These are phyloP conservation scores for Cytidiella melzeri DNA, from an alignment of 768 basidiomycete genomes.

Conservation along the genomic window DNA sequence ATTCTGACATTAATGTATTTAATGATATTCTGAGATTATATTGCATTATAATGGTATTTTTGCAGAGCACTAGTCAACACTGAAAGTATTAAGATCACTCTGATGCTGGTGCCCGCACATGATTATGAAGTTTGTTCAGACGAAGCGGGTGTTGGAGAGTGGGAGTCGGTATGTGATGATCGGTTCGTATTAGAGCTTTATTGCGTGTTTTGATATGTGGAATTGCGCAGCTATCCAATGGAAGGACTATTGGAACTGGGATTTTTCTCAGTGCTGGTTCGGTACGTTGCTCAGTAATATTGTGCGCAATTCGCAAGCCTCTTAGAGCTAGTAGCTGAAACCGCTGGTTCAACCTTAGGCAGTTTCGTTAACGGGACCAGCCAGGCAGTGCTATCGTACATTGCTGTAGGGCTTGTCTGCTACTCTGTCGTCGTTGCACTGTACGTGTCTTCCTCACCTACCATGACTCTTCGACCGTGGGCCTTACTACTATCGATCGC, in stretches of 20 bases:
- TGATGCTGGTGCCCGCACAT: no score
- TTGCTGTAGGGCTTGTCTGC: conserved; percentile 52
- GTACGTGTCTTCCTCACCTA: conserved; percentile 22
- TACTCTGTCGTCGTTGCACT: conserved; percentile 57
- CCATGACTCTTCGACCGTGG: no score
- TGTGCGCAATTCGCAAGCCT: background rate
- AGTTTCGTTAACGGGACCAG: conserved; percentile 52
- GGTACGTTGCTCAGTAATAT: conserved; percentile 19
- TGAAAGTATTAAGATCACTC: no score
- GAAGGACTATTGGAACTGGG: conserved; percentile 54
- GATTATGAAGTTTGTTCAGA: no score
- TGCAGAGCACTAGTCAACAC: no score
- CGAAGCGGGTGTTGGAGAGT: conserved; percentile 35
- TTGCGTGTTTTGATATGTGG: background rate
- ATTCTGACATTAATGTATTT: no score
- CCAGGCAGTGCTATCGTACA: conserved; percentile 57
- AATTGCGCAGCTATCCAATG: conserved; percentile 34
- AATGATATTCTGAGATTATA: no score
- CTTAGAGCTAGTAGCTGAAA: conserved; percentile 4
- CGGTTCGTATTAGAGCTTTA: conserved; percentile 27
- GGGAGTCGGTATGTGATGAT: conserved; percentile 38
- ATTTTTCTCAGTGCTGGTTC: conserved; percentile 57
- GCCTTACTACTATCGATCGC: conserved; percentile 33
- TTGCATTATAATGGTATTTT: no score
- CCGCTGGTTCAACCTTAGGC: conserved; percentile 27